These are phyloP conservation scores for Tritrichomonas musculus DNA, from an alignment of 208 protist genomes.

Conservation along the genomic window DNA sequence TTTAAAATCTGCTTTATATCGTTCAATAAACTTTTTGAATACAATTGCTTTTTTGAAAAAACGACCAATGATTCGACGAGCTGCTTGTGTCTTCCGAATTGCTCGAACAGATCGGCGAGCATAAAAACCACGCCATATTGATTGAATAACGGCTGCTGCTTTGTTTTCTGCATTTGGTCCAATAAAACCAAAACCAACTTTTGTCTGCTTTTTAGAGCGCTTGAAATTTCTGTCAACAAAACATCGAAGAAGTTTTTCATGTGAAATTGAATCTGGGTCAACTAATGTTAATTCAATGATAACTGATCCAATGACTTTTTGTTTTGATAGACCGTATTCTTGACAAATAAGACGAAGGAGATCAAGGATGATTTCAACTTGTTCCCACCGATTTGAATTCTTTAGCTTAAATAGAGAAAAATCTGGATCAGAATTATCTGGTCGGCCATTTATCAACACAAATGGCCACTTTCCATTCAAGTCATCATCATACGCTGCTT, in stretches of 20 bases:
- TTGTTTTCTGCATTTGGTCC: slow-evolving; percentile 23
- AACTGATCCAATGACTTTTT: neutral
- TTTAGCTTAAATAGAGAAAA: neutral
- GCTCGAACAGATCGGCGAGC: neutral
- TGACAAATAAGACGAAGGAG: neutral
- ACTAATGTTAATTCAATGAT: neutral
- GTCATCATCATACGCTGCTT: neutral
- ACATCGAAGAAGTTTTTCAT: neutral
- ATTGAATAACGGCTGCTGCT: neutral
- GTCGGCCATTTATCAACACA: neutral
- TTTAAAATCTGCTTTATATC: neutral
- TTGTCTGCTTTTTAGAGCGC: neutral
- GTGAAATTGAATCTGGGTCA: neutral
- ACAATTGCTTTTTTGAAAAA: neutral
- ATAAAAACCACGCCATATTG: neutral
- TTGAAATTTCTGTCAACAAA: neutral
- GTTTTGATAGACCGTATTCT: neutral
- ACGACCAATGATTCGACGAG: neutral
- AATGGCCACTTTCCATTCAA: neutral
- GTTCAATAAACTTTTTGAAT: neutral
- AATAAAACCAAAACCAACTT: slow-evolving; percentile 14
- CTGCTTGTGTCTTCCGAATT: too few relatives aligned
- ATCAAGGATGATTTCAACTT: neutral
- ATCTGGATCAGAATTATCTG: neutral
- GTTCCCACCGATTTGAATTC: slow-evolving; percentile 15